Percentiles rank a stretch among this genome's conserved stretches.
Conservation (phyloP, 2,329 filamentous ascomycete species). For the Pseudogymnoascus sp. region DNA sequence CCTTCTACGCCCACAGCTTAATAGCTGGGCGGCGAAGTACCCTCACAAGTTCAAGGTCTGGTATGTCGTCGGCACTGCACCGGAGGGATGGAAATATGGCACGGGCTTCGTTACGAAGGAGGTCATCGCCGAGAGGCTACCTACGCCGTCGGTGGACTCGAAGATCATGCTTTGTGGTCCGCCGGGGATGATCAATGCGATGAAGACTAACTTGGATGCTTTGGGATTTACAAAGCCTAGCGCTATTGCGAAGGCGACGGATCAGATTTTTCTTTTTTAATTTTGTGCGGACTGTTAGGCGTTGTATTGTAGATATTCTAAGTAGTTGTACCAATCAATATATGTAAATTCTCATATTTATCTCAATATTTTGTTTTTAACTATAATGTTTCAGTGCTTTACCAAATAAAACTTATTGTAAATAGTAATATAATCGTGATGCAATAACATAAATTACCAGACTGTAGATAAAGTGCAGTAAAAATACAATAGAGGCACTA, state of each 20-base stretch:
- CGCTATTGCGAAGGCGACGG: slow-evolving; percentile 43
- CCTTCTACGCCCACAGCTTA: slow-evolving; percentile 49
- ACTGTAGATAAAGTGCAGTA: neutral
- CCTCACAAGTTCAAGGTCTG: slow-evolving; percentile 48
- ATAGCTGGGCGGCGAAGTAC: slow-evolving; percentile 44
- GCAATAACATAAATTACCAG: neutral
- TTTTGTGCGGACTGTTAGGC: neutral
- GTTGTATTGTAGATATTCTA: neutral
- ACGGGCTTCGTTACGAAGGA: slow-evolving; percentile 46
- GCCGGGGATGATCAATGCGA: slow-evolving; percentile 52
- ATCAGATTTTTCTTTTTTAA: slow-evolving; percentile 51
- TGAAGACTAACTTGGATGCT: slow-evolving; percentile 43
- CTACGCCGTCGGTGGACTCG: slow-evolving; percentile 37
- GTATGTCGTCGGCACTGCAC: slow-evolving; percentile 47
- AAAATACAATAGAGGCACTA: neutral
- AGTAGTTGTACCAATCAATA: neutral
- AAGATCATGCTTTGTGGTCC: slow-evolving; percentile 57
- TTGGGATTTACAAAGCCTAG: slow-evolving; percentile 47
- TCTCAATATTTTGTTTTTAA: neutral
- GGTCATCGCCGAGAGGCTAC: slow-evolving; percentile 44
- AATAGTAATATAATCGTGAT: neutral
- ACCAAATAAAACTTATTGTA: neutral
- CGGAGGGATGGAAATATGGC: slow-evolving; percentile 41
- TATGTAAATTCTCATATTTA: neutral
- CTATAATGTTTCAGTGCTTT: neutral